Conservation (phyloP, 106 monocot species). For the Acorus calamus region DNA sequence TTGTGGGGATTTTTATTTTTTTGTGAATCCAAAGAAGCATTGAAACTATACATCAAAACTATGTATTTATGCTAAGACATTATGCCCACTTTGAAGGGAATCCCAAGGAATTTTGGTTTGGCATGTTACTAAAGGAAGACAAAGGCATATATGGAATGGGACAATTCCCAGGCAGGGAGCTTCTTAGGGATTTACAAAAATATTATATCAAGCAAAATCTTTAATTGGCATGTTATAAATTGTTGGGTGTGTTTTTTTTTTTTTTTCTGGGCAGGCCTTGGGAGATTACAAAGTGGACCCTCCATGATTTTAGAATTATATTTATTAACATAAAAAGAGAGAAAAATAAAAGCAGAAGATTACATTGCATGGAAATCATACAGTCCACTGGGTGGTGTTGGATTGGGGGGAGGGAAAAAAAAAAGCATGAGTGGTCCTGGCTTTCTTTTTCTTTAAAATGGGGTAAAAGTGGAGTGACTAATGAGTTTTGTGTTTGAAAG, state of each 20-base stretch:
- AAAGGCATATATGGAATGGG: not conserved
- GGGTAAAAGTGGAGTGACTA: too few relatives aligned
- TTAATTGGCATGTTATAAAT: not conserved
- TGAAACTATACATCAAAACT: not conserved
- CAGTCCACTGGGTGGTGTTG: too few relatives aligned
- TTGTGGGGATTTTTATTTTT: not conserved
- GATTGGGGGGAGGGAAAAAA: too few relatives aligned
- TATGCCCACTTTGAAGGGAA: not conserved
- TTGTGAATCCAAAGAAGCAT: not conserved
- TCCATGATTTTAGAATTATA: too few relatives aligned
- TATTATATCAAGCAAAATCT: constrained; percentile 6
- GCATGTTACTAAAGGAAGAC: constrained; percentile 1
- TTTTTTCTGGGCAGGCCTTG: constrained; percentile 3
- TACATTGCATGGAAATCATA: constrained; percentile 37
- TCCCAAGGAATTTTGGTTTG: constrained; percentile 7
- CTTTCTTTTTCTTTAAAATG: too few relatives aligned
- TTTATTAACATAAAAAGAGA: constrained; percentile 5
- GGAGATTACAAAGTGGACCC: constrained; percentile 7
- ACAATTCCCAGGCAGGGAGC: constrained; percentile 3
- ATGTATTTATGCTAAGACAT: not conserved
- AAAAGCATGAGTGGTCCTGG: too few relatives aligned
- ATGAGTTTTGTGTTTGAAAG: too few relatives aligned
- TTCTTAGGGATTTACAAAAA: constrained; percentile 14
- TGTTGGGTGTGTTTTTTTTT: not conserved
- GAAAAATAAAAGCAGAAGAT: not conserved